phyloP scores from a whole-genome alignment of 225 moss, liverwort and hornwort genomes.

The Bryoerythrophyllum caledonicum region DNA sequence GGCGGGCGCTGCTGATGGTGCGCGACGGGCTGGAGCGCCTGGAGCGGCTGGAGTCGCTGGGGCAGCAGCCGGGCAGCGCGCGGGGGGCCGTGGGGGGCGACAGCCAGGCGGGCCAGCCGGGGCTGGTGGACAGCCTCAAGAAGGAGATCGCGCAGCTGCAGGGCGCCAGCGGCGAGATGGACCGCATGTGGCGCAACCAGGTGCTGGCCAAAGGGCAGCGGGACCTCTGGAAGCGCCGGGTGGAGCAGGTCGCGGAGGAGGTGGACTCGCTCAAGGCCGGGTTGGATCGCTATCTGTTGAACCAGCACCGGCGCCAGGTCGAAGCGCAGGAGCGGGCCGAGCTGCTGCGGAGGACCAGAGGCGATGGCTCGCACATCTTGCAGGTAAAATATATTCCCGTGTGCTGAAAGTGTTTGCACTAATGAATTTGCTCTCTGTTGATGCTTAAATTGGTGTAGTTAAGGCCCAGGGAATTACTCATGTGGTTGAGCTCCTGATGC shows the following conservation, averaged over 20 bases:
- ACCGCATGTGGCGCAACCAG: constrained; percentile 81
- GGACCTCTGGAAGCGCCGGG: constrained; percentile 86
- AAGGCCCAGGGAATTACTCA: too few relatives aligned
- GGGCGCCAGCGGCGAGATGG: constrained; percentile 73
- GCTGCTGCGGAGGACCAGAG: constrained; percentile 63
- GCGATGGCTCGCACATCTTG: constrained; percentile 52
- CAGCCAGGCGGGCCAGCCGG: constrained; percentile 38
- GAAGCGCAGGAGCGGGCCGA: constrained; percentile 86
- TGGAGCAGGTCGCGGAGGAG: constrained; percentile 94
- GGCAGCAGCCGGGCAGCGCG: constrained; percentile 34
- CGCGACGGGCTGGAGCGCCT: constrained; percentile 83
- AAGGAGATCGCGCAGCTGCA: constrained; percentile 75
- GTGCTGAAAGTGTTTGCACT: neutral
- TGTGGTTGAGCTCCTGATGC: too few relatives aligned
- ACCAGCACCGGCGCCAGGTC: constrained; percentile 71
- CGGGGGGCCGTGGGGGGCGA: constrained; percentile 15
- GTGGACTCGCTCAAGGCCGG: constrained; percentile 73
- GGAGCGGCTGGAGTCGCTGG: constrained; percentile 69
- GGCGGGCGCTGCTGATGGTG: constrained; percentile 71
- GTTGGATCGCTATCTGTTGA: constrained; percentile 65
- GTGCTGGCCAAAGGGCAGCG: constrained; percentile 69
- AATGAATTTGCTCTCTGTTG: too few relatives aligned
- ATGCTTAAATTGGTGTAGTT: too few relatives aligned
- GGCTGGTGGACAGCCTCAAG: constrained; percentile 73
- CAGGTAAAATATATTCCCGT: constrained; percentile 20